phyloP scores from a whole-genome alignment of 2,329 filamentous ascomycete genomes.

The Mycosphaerella sp. region DNA sequence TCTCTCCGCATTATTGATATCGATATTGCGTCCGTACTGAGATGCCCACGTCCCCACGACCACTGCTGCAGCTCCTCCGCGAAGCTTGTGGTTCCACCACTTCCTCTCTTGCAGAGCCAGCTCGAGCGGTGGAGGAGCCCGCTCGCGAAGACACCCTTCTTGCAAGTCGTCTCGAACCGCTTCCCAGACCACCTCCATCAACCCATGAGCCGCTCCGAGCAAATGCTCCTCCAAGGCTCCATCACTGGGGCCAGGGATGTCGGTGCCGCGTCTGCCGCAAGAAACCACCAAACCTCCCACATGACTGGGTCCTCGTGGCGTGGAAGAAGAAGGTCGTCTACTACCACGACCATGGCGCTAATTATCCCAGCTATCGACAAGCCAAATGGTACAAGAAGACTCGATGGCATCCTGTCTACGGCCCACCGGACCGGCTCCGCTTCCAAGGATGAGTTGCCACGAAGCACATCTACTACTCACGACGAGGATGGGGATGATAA shows the following conservation, averaged over 20 bases:
- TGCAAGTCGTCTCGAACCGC: too few relatives aligned
- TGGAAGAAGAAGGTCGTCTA: conserved; percentile 4
- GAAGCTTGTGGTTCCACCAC: too few relatives aligned
- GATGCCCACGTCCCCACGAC: too few relatives aligned
- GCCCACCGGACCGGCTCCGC: not conserved
- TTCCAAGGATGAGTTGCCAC: not conserved
- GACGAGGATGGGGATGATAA: not conserved
- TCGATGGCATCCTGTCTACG: conserved; percentile 2
- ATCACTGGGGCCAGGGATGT: conserved; percentile 2
- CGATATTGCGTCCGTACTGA: not conserved
- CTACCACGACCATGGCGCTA: conserved; percentile 2
- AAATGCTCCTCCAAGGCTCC: conserved; percentile 2
- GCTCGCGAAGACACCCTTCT: not conserved
- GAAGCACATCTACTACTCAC: not conserved
- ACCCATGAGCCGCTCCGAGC: not conserved
- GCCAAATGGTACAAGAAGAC: conserved; percentile 7
- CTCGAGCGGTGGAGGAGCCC: too few relatives aligned
- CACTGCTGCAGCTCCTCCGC: too few relatives aligned
- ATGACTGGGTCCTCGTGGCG: conserved; percentile 4
- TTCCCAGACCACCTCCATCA: too few relatives aligned
- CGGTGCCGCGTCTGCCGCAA: not conserved
- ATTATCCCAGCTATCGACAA: conserved; percentile 6
- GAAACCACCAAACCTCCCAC: conserved; percentile 1
- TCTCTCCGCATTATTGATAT: not conserved
- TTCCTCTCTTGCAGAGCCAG: too few relatives aligned